These are phyloP conservation scores for Bondarzewia mesenterica DNA, from an alignment of 1,284 basidiomycete genomes.

Conservation along the genomic window DNA sequence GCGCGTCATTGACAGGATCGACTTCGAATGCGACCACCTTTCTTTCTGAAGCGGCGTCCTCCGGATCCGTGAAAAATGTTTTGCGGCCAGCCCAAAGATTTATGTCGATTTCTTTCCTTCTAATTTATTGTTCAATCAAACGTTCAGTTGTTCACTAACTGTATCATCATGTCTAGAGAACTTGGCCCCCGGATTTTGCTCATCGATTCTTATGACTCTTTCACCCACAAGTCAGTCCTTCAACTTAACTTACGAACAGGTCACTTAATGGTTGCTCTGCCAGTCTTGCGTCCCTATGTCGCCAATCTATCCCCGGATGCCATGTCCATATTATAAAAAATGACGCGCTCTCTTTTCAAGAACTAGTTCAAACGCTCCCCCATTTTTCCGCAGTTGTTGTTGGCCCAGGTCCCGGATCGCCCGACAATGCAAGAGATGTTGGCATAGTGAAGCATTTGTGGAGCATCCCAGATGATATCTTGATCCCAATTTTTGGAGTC, in stretches of 20 bases:
- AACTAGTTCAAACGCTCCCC: constrained; percentile 43
- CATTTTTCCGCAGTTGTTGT: constrained; percentile 65
- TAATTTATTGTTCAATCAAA: too few relatives aligned
- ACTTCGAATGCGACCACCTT: too few relatives aligned
- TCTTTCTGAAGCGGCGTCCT: too few relatives aligned
- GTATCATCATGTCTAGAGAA: neutral
- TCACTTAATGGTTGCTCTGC: constrained; percentile 6
- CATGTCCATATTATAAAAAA: constrained; percentile 67
- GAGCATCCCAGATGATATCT: constrained; percentile 39
- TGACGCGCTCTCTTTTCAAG: constrained; percentile 42
- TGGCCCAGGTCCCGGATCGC: constrained; percentile 80
- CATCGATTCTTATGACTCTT: constrained; percentile 81
- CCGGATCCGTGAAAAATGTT: too few relatives aligned
- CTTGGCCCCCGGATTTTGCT: constrained; percentile 42
- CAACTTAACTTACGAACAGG: neutral
- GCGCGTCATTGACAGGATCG: too few relatives aligned
- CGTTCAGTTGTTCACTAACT: neutral
- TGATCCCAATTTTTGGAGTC: constrained; percentile 79
- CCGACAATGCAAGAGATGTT: constrained; percentile 51
- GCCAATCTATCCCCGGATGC: constrained; percentile 48
- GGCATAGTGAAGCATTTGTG: constrained; percentile 63
- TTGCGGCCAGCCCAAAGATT: too few relatives aligned
- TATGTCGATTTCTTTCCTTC: too few relatives aligned
- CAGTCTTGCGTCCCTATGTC: constrained; percentile 61
- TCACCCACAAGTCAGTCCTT: constrained; percentile 70